Evolutionary conservation across 1,139 yeast species (phyloP).

Genomic region (Taphrina betulina): DNA sequence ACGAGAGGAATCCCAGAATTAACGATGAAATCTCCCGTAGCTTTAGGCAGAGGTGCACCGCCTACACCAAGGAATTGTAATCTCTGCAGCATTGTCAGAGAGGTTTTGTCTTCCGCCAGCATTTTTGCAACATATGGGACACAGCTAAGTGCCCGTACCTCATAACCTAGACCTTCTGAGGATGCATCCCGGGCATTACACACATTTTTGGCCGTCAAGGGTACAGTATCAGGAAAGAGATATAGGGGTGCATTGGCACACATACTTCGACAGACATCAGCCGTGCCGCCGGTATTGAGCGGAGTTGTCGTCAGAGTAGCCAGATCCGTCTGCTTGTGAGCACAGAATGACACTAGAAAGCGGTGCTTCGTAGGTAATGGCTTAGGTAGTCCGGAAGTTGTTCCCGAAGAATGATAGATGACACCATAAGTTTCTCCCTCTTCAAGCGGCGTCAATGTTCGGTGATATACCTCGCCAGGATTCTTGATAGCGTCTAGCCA

Average conservation of each 20-base stretch:
- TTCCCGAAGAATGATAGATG: conserved; percentile 16
- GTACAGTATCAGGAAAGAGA: conserved; percentile 13
- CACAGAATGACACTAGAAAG: conserved; percentile 22
- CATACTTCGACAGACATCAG: conserved; percentile 25
- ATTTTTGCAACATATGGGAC: conserved; percentile 22
- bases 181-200: conserved; percentile 1
- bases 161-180: conserved; percentile 5
- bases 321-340: conserved; percentile 10
- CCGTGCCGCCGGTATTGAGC: conserved; percentile 18
- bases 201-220: conserved; percentile 7
- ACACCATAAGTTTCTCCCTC: conserved; percentile 14
- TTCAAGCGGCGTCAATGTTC: conserved; percentile 4
- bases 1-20: conserved; percentile 32
- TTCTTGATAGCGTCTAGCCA: conserved; percentile 1
- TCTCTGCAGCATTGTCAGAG: conserved; percentile 21
- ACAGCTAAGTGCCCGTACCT: conserved; percentile 21
- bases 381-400: conserved; percentile 17
- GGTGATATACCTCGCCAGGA: neutral
- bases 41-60: conserved; percentile 36
- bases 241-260: conserved; percentile 12
- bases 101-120: conserved; percentile 21
- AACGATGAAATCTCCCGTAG: conserved; percentile 34
- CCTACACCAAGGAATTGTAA: conserved; percentile 34
- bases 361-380: conserved; percentile 15
- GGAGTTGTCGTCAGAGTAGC: conserved; percentile 25